Base-by-base conservation (phyloP, 352 stramenopile genomes). In the Pythium pectinolyticum region DNA sequence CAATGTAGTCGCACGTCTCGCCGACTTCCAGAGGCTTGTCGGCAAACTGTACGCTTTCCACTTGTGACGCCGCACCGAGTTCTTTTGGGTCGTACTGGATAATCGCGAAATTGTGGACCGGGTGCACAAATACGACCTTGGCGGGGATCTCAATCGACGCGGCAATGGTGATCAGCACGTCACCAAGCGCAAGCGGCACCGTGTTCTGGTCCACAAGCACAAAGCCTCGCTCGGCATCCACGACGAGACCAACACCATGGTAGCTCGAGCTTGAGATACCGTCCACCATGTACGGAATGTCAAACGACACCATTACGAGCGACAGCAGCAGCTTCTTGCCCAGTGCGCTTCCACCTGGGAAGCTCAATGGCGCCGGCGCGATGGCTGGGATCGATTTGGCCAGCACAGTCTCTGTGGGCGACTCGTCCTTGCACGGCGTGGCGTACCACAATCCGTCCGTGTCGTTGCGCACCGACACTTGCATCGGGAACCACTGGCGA, bases 121-220 rank as follows among this genome's bases (percentile, higher is more conserved):
- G 92, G 60, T 98, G 92, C 20, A 97, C 86, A 57, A 97, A 97
- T 15, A 96, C 77, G 1, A 96, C 82, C 59, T 88, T 91, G 5
- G 81, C 90, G 0, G 86, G 81, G 17, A 96, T 75, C 68, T 97
- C 90, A 30, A 97, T 80, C 0, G 80, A 94, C 37, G 88, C 91
- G 15, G 86, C 89, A 47, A 98, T 87, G 2, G 90, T 95, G 48
- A 98, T 82, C 22, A 91, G 66, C 49, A 95, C 83, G 47, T 97
- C 89, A 22, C 88, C 88, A 8, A 96, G 68, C 0, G 88, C 83
- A 39, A 92, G 95, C 5, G 89, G 88, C 22, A 97, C 90, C 0
- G 92, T 98, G 66, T 96, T 97, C 52, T 96, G 87, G 66, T 98
- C 92, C 46, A 97, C 89, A 28, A 97, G 73, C n/a, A 98, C 87